phyloP scores from a whole-genome alignment of 1,284 basidiomycete species.

The Ganoderma sinense region DNA sequence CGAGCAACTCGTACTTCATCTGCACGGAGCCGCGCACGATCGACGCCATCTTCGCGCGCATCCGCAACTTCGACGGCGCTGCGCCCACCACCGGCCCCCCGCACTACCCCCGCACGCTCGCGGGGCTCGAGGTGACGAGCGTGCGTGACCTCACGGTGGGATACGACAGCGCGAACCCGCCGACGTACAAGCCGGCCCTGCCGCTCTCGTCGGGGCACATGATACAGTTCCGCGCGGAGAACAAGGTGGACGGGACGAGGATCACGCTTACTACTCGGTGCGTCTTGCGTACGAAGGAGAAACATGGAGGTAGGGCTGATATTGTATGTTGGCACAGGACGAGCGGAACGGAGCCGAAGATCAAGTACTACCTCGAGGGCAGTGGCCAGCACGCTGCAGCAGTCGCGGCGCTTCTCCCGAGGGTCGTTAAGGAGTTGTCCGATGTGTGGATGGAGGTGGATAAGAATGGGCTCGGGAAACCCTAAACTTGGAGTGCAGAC shows the following conservation, averaged over 20 bases:
- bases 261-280: conserved; percentile 76
- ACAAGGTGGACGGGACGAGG: conserved; percentile 49
- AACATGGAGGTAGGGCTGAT: background rate
- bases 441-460: conserved; percentile 73
- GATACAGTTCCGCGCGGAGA: conserved; percentile 77
- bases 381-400: conserved; percentile 55
- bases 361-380: conserved; percentile 87
- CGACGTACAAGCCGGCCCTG: conserved; percentile 66
- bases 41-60: conserved; percentile 68
- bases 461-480: conserved; percentile 58
- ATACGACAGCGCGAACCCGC: conserved; percentile 77
- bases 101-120: conserved; percentile 69
- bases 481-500: conserved; percentile 37
- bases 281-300: conserved; percentile 8
- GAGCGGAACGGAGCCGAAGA: conserved; percentile 91
- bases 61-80: conserved; percentile 61
- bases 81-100: conserved; percentile 45
- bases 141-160: conserved; percentile 79
- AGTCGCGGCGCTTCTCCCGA: conserved; percentile 56
- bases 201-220: conserved; percentile 85
- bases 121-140: conserved; percentile 62
- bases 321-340: conserved; percentile 54
- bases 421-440: conserved; percentile 65
- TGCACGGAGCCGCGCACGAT: conserved; percentile 71
- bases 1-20: conserved; percentile 84